These are phyloP conservation scores for Auriscalpium microsporum DNA, from an alignment of 768 basidiomycete species.

Conservation along the genomic window DNA sequence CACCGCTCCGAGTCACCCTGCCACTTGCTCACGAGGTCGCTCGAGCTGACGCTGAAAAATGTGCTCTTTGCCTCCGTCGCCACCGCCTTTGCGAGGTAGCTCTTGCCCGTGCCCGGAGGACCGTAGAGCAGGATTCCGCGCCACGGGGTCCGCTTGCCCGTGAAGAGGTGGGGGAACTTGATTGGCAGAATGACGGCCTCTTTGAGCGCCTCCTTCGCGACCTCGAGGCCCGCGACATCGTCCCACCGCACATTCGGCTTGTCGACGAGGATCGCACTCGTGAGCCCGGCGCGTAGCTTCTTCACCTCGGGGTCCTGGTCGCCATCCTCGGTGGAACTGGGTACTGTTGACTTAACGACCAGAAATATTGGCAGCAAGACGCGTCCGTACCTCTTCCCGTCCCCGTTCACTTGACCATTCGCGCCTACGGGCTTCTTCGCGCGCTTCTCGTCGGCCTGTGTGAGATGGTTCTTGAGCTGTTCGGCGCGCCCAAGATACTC, in stretches of 20 bases:
- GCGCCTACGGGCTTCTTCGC: conserved; percentile 43
- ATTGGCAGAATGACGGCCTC: conserved; percentile 99
- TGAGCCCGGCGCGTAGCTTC: conserved; percentile 88
- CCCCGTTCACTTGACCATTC: conserved; percentile 35
- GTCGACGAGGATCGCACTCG: conserved; percentile 84
- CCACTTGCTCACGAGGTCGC: conserved; percentile 98
- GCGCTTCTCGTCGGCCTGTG: conserved; percentile 54
- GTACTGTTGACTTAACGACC: conserved; percentile 1
- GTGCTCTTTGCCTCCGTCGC: conserved; percentile 99
- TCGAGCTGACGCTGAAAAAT: conserved; percentile 93
- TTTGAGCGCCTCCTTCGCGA: conserved; percentile 91
- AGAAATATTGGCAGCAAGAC: neutral
- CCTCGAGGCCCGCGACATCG: conserved; percentile 94
- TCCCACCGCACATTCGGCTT: conserved; percentile 97
- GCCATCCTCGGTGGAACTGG: conserved; percentile 43
- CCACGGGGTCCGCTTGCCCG: conserved; percentile 98
- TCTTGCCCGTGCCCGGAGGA: conserved; percentile 96
- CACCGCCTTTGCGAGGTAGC: conserved; percentile 94
- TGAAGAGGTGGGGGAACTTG: conserved; percentile 98
- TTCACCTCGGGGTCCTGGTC: conserved; percentile 88
- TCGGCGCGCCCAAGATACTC: conserved; percentile 93
- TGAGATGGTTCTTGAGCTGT: conserved; percentile 78
- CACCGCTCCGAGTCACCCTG: conserved; percentile 97
- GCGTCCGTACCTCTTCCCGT: conserved; percentile 29
- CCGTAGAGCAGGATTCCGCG: conserved; percentile 92